Conservation (phyloP, 176 grass and related monocot genomes). For the Rhynchospora tenuis region DNA sequence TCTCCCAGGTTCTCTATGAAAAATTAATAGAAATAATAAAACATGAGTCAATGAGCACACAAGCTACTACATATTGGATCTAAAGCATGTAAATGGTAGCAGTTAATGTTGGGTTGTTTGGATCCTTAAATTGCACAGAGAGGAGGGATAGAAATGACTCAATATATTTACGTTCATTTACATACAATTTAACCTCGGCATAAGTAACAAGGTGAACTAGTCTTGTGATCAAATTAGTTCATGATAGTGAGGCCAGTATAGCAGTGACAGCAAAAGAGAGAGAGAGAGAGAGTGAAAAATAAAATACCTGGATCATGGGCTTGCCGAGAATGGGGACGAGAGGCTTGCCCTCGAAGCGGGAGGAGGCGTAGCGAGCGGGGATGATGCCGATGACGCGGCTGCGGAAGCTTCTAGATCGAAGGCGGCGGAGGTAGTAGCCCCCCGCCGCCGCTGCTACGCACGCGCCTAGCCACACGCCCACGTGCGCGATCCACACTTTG, state of each 20-base stretch:
- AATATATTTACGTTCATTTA: background rate
- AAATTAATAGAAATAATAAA: background rate
- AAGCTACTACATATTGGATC: background rate
- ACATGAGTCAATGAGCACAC: background rate
- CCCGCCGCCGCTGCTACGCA: slow-evolving; percentile 31
- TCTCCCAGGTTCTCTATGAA: slow-evolving; percentile 91
- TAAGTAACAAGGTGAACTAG: background rate
- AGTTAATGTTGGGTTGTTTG: background rate
- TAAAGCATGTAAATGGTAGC: background rate
- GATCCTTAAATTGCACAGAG: background rate
- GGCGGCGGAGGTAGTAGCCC: slow-evolving; percentile 32
- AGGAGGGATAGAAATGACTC: background rate
- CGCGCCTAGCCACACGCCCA: slow-evolving; percentile 36
- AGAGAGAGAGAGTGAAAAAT: background rate
- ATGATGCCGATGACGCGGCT: slow-evolving; percentile 69
- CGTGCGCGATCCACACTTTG: slow-evolving; percentile 41
- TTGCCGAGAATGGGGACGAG: slow-evolving; percentile 76
- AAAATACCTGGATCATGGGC: slow-evolving; percentile 73
- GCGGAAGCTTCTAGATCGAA: slow-evolving; percentile 37
- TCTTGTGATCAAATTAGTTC: background rate
- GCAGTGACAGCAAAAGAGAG: background rate
- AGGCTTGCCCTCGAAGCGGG: slow-evolving; percentile 85
- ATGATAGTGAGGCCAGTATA: background rate
- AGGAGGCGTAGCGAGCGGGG: slow-evolving; percentile 85
- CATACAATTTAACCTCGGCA: background rate